phyloP scores from a whole-genome alignment of 768 basidiomycete genomes.

The Collybia sp. region DNA sequence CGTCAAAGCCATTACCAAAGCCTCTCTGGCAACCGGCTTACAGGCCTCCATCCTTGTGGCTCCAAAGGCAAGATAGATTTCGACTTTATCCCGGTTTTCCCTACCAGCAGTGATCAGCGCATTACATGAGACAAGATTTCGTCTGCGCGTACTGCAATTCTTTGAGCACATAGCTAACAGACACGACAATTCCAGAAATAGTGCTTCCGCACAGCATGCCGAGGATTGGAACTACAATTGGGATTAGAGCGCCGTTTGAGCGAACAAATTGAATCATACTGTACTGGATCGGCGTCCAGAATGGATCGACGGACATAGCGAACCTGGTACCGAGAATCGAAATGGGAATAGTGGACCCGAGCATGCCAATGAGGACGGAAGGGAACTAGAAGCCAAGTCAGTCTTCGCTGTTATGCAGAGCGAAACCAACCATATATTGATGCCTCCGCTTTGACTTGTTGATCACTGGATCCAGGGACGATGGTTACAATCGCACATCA shows the following conservation, averaged over 20 bases:
- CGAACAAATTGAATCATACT: slow-evolving; percentile 37
- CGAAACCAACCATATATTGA: slow-evolving; percentile 56
- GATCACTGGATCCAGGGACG: slow-evolving; percentile 42
- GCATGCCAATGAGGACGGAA: slow-evolving; percentile 60
- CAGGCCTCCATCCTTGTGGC: slow-evolving; percentile 83
- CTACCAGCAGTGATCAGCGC: slow-evolving; percentile 26
- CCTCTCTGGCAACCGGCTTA: slow-evolving; percentile 71
- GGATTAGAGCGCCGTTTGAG: background rate
- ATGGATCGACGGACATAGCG: slow-evolving; percentile 72
- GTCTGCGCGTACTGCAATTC: slow-evolving; percentile 58
- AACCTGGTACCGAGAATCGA: slow-evolving; percentile 72
- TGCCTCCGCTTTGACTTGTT: slow-evolving; percentile 78
- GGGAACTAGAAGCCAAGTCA: slow-evolving; percentile 44
- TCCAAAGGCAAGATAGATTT: slow-evolving; percentile 82
- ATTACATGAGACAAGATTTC: background rate
- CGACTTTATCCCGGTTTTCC: slow-evolving; percentile 82
- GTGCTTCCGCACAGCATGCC: slow-evolving; percentile 86
- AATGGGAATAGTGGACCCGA: slow-evolving; percentile 75
- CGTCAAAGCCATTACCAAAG: slow-evolving; percentile 72
- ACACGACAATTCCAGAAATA: slow-evolving; percentile 71
- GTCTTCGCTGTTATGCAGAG: background rate
- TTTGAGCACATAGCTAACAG: slow-evolving; percentile 65
- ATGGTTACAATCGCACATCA: background rate
- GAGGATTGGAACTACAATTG: slow-evolving; percentile 62
- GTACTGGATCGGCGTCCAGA: slow-evolving; percentile 83